These are phyloP conservation scores for Dorcoceras hygrometricum DNA, from an alignment of 257 asterid species.

Conservation along the genomic window DNA sequence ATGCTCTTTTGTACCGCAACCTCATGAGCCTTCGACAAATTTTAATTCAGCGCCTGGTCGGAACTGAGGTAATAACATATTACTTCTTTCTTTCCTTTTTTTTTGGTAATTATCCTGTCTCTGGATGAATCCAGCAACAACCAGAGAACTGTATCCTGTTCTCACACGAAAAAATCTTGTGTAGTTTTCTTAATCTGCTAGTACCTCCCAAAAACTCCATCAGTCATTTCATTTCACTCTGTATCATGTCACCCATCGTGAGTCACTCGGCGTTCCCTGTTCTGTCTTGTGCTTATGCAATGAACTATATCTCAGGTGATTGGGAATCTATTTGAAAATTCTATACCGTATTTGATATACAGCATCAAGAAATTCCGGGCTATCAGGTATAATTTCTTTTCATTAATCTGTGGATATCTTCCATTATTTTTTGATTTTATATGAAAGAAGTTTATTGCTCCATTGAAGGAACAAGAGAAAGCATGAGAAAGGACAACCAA, in stretches of 20 bases:
- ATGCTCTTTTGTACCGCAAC: slow-evolving; percentile 84
- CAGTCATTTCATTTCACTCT: too few relatives aligned
- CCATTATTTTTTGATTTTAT: slow-evolving; percentile 1
- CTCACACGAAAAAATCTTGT: too few relatives aligned
- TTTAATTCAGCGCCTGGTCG: slow-evolving; percentile 75
- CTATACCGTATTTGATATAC: slow-evolving; percentile 76
- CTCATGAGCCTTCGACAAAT: slow-evolving; percentile 80
- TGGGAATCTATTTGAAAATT: slow-evolving; percentile 80
- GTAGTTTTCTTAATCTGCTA: not conserved
- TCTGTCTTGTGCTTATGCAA: not conserved
- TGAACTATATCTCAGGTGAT: slow-evolving; percentile 53
- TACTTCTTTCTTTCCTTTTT: not conserved
- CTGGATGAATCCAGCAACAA: not conserved
- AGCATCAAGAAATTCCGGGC: slow-evolving; percentile 74
- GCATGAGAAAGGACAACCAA: slow-evolving; percentile 42
- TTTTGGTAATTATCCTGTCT: not conserved
- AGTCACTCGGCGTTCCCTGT: too few relatives aligned
- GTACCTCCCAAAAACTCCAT: not conserved
- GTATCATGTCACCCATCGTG: too few relatives aligned
- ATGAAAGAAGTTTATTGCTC: slow-evolving; percentile 20
- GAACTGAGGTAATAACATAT: slow-evolving; percentile 59
- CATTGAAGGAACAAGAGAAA: slow-evolving; percentile 64
- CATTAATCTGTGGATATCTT: not conserved
- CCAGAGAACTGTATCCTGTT: not conserved
- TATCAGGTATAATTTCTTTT: slow-evolving; percentile 47